A percentile compares a stretch with the other conserved stretches of the same genome.
Conservation (phyloP, 805 yeast species). For the Ogataea nitratoaversa region DNA sequence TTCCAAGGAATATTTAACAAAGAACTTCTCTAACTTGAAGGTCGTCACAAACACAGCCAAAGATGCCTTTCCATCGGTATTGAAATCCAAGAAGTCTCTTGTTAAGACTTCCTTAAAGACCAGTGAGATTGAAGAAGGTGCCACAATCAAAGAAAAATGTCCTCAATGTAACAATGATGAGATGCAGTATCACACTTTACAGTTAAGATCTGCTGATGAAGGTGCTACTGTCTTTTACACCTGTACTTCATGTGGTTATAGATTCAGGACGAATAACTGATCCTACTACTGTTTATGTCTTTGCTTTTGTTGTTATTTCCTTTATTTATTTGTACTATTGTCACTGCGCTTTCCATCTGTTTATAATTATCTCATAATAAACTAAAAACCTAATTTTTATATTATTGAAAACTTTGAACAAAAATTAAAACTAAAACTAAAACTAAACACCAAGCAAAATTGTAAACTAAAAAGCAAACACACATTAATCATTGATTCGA, state of each 20-base stretch:
- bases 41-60: constrained; percentile 86
- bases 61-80: constrained; percentile 88
- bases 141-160: constrained; percentile 94
- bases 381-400: too few relatives aligned
- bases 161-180: constrained; percentile 98
- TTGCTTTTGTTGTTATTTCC: too few relatives aligned
- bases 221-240: constrained; percentile 99
- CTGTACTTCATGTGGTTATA: constrained; percentile 88
- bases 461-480: neutral
- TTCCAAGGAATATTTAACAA: constrained; percentile 35
- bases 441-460: neutral
- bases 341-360: neutral
- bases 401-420: too few relatives aligned
- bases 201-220: constrained; percentile 97
- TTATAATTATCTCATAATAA: too few relatives aligned
- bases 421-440: too few relatives aligned
- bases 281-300: neutral
- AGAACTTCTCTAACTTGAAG: constrained; percentile 68
- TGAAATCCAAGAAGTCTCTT: constrained; percentile 77
- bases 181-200: constrained; percentile 96
- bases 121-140: constrained; percentile 88
- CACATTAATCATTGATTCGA: neutral
- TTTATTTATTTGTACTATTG: too few relatives aligned
- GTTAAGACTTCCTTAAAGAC: constrained; percentile 80
- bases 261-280: constrained; percentile 89